Percentiles rank a stretch among this genome's conserved stretches.
Conservation (phyloP, 2,329 filamentous ascomycete genomes). For the Pseudopithomyces maydicus region DNA sequence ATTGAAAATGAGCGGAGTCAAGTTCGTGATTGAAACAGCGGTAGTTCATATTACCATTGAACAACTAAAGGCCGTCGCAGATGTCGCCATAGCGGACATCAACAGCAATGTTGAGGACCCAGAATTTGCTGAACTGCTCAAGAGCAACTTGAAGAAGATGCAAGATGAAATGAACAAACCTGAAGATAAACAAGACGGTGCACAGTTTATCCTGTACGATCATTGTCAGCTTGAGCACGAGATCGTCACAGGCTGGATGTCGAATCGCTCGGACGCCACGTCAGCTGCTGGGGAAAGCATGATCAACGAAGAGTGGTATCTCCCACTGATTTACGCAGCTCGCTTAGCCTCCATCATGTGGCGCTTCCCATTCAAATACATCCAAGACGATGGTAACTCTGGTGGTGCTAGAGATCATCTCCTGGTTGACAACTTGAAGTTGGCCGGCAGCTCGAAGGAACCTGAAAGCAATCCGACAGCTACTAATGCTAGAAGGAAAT, state of each 20-base stretch:
- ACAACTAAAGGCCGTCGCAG: background rate
- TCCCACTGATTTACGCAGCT: background rate
- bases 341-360: background rate
- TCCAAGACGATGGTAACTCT: background rate
- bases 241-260: background rate
- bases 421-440: background rate
- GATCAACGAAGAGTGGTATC: background rate
- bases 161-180: background rate
- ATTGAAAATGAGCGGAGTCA: too few relatives aligned
- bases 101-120: background rate
- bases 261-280: background rate
- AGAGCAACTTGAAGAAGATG: background rate
- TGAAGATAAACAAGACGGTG: background rate
- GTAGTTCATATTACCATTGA: background rate
- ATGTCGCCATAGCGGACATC: background rate
- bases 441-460: too few relatives aligned
- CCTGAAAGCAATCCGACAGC: background rate
- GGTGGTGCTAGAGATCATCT: too few relatives aligned
- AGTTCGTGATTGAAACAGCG: too few relatives aligned
- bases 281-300: background rate
- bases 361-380: background rate
- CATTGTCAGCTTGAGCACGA: background rate
- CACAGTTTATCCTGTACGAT: background rate
- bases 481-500: background rate
- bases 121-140: background rate